Evolutionary conservation across 2,329 filamentous ascomycete genomes (phyloP).

Genomic region (Pseudocercospora vitis): DNA sequence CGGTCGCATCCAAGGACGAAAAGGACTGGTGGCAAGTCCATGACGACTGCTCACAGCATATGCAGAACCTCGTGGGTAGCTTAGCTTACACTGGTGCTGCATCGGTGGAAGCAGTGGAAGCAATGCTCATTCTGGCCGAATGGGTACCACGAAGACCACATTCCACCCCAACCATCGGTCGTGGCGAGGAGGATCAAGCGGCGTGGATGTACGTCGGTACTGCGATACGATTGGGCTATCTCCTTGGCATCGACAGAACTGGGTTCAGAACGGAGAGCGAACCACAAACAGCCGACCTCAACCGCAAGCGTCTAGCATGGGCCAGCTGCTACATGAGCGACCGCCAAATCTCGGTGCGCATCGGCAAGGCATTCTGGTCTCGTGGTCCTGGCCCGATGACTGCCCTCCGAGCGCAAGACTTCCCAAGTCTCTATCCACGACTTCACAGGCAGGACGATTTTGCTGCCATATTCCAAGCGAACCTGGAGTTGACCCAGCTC

Average conservation of each 20-base stretch:
- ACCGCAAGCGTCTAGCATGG: constrained; percentile 38
- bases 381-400: constrained; percentile 38
- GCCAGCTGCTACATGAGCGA: constrained; percentile 39
- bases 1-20: constrained; percentile 38
- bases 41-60: constrained; percentile 36
- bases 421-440: constrained; percentile 34
- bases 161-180: constrained; percentile 32
- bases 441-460: constrained; percentile 33
- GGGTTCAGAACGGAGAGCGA: constrained; percentile 36
- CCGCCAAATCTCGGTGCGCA: constrained; percentile 37
- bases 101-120: constrained; percentile 37
- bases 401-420: constrained; percentile 35
- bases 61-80: constrained; percentile 37
- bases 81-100: constrained; percentile 36
- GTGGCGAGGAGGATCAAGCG: constrained; percentile 38
- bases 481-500: constrained; percentile 38
- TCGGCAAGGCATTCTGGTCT: constrained; percentile 39
- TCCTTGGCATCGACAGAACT: constrained; percentile 38
- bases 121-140: constrained; percentile 38
- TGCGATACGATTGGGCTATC: constrained; percentile 37
- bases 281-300: constrained; percentile 32
- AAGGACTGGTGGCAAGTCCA: constrained; percentile 38
- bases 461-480: constrained; percentile 38
- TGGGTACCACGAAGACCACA: constrained; percentile 37
- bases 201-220: constrained; percentile 40